phyloP scores from a whole-genome alignment of 768 basidiomycete species.

The Brasilioporus rufonigricans region DNA sequence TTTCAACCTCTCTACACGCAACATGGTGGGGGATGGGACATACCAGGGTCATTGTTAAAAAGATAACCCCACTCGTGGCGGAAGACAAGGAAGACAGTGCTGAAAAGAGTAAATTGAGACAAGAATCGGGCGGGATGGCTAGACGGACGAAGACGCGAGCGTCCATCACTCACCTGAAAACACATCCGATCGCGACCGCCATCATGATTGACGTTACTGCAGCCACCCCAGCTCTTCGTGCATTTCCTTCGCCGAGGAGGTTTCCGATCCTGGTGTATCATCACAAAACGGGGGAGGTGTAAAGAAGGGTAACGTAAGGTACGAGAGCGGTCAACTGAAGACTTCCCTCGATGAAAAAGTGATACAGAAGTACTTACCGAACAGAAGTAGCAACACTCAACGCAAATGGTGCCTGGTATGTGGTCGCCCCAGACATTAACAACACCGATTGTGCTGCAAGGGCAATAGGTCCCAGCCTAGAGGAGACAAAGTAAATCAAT shows the following conservation, averaged over 20 bases:
- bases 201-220: constrained; percentile 64
- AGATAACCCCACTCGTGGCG: constrained; percentile 67
- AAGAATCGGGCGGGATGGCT: background rate
- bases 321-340: background rate
- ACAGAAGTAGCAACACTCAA: constrained; percentile 83
- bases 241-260: constrained; percentile 77
- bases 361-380: constrained; percentile 45
- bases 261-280: constrained; percentile 68
- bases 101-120: constrained; percentile 18
- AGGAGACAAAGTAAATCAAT: constrained; percentile 12
- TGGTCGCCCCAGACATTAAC: constrained; percentile 67
- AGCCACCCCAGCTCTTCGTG: constrained; percentile 67
- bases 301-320: background rate
- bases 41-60: constrained; percentile 68
- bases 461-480: constrained; percentile 70
- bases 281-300: background rate
- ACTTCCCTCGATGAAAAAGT: background rate
- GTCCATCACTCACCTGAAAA: constrained; percentile 52
- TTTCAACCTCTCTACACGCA: background rate
- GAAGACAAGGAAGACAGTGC: constrained; percentile 56
- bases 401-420: constrained; percentile 83
- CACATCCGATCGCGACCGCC: constrained; percentile 58
- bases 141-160: background rate
- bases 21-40: constrained; percentile 7
- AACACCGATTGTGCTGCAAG: constrained; percentile 91